These are phyloP conservation scores for Nosema muscidifuracis DNA, from an alignment of 371 early-diverging fungal species.

Conservation along the genomic window DNA sequence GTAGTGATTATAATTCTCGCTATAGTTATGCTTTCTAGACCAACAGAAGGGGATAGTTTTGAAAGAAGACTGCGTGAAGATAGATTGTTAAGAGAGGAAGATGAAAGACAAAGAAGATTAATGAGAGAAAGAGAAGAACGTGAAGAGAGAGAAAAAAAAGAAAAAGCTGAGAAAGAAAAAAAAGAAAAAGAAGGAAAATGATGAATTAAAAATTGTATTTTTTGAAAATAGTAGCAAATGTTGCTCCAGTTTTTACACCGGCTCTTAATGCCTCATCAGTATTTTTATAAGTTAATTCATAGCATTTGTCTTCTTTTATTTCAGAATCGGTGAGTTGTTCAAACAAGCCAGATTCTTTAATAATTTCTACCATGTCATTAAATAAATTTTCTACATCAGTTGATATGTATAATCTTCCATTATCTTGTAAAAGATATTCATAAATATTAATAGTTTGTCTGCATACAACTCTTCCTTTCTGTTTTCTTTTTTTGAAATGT, in stretches of 20 bases:
- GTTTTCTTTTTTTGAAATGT: constrained; percentile 97
- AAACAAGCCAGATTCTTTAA: constrained; percentile 34
- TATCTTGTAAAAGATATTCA: constrained; percentile 51
- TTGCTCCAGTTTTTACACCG: constrained; percentile 45
- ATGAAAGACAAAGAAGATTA: background rate
- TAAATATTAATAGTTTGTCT: constrained; percentile 53
- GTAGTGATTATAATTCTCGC: background rate
- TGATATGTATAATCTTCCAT: constrained; percentile 60
- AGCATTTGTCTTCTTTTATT: constrained; percentile 4
- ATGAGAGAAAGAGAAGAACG: background rate
- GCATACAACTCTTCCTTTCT: constrained; percentile 92
- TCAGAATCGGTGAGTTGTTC: background rate
- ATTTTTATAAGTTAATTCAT: constrained; percentile 28
- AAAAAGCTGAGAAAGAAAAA: background rate
- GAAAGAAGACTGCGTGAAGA: background rate
- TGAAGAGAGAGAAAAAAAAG: background rate
- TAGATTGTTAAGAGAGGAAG: background rate
- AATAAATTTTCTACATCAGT: constrained; percentile 62
- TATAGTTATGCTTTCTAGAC: background rate
- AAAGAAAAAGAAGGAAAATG: background rate
- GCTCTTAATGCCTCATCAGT: constrained; percentile 57
- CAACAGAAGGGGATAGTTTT: background rate
- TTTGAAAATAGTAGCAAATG: constrained; percentile 24
- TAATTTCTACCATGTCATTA: constrained; percentile 43
- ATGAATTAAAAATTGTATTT: constrained; percentile 4